Evolutionary conservation across 331 rosid species (phyloP).

Genomic region (Dryas integrifolia): DNA sequence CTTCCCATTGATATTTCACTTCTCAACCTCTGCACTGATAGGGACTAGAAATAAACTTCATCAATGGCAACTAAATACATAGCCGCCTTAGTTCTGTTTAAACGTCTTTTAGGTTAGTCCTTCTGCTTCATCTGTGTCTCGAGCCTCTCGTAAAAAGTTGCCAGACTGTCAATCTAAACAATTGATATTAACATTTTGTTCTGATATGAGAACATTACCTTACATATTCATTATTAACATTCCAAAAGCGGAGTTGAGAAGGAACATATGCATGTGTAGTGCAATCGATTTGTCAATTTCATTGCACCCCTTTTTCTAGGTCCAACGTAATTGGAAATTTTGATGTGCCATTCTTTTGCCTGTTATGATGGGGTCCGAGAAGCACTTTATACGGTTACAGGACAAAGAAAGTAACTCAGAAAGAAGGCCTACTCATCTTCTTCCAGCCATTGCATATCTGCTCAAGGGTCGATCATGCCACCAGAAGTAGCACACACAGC

Average conservation of each 20-base stretch:
- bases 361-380: conserved; percentile 12
- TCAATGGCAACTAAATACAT: too few relatives aligned
- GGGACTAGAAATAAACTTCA: not conserved
- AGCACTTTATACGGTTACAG: conserved; percentile 16
- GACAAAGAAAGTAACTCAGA: conserved; percentile 18
- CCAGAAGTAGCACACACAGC: not conserved
- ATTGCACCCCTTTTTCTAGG: conserved; percentile 19
- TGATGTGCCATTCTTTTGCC: conserved; percentile 21
- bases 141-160: too few relatives aligned
- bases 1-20: not conserved
- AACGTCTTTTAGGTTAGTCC: too few relatives aligned
- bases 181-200: not conserved
- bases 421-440: conserved; percentile 12
- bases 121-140: too few relatives aligned
- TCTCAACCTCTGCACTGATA: not conserved
- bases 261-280: conserved; percentile 4
- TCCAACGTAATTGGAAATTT: conserved; percentile 14
- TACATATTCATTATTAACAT: not conserved
- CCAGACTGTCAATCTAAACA: too few relatives aligned
- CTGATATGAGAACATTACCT: not conserved
- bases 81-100: too few relatives aligned
- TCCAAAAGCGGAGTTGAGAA: not conserved
- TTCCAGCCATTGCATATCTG: conserved; percentile 19
- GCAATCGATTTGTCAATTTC: conserved; percentile 29
- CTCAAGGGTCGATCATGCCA: not conserved